Conservation (phyloP, 208 protist genomes). For the Trichomonas tenax region DNA sequence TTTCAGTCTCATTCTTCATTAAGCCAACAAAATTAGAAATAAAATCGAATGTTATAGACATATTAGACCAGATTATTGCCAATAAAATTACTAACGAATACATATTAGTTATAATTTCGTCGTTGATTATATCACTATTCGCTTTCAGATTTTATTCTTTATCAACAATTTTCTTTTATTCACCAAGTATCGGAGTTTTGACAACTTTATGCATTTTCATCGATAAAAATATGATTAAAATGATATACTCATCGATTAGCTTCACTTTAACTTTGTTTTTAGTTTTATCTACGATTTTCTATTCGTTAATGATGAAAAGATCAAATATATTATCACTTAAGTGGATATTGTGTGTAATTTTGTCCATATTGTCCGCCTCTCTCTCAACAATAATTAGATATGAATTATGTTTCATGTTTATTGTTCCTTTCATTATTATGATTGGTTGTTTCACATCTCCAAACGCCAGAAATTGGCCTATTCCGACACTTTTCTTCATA, state of each 20-base stretch:
- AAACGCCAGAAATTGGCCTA: not conserved
- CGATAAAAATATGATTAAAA: not conserved
- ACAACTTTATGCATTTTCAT: not conserved
- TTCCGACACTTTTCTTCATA: not conserved
- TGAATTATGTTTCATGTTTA: not conserved
- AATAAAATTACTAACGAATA: not conserved
- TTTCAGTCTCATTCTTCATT: not conserved
- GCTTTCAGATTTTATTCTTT: not conserved
- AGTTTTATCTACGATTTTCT: not conserved
- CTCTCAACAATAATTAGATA: not conserved
- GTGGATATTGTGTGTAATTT: not conserved
- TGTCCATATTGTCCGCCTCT: not conserved
- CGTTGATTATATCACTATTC: not conserved
- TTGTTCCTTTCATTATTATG: not conserved
- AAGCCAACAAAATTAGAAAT: not conserved
- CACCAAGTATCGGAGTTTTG: not conserved
- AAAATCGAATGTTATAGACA: not conserved
- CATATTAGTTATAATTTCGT: not conserved
- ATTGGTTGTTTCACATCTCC: not conserved
- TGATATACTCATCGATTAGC: not conserved
- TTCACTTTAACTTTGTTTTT: not conserved
- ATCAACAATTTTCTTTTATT: not conserved
- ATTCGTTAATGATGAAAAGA: not conserved
- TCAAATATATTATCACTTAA: not conserved
- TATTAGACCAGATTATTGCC: not conserved